Evolutionary conservation across 805 yeast genomes (phyloP), one percentile per base, ranked within the genome.

Genomic region (Ogataea kodamae): DNA sequence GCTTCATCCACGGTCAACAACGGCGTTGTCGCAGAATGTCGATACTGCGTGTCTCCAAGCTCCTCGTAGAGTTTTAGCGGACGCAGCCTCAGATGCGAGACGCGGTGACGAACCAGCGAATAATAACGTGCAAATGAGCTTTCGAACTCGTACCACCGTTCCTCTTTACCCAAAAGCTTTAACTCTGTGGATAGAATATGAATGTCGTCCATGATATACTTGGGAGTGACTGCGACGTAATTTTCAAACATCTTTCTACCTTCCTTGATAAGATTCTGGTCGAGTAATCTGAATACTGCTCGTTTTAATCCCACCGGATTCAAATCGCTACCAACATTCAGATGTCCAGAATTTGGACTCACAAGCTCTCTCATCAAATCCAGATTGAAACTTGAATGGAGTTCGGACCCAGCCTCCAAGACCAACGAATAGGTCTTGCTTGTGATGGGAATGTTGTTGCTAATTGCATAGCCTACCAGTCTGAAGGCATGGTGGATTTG

Each of bases 121-220:
- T 49, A 10, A 28, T 43, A 57, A 24, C 59, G 42, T 17, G 37
- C 37, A 35, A 53, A 57, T 25, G 54, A 47, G 14, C 46, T 47
- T 18, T 52, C 54, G 38, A 57, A 57, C 25, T 57, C 62, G 29
- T 43, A 41, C 62, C 62, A 57, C 12, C 62, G 49, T 17, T 39
- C 35, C 33, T 57, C 62, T 28, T 49, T 53, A 9, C 59, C 62
- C 14, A 57, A 37, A 21, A 57, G 25, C 42, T 52, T 33, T 23
- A 57, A 34, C 33, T 57, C 62, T 12, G 38, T 34, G 20, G 47
- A 40, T 18, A 57, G 43, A 23, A 57, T 43, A 29, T 53, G 54
- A 5, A 55, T 23, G 43, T 57, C 45, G 25, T 57, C 55, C 14
- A 51, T 33, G 8, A 57, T 25, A 30, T 54, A 50, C 5, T 42